Conservation (phyloP, 805 yeast species). For the Candida pseudofarinosa region DNA sequence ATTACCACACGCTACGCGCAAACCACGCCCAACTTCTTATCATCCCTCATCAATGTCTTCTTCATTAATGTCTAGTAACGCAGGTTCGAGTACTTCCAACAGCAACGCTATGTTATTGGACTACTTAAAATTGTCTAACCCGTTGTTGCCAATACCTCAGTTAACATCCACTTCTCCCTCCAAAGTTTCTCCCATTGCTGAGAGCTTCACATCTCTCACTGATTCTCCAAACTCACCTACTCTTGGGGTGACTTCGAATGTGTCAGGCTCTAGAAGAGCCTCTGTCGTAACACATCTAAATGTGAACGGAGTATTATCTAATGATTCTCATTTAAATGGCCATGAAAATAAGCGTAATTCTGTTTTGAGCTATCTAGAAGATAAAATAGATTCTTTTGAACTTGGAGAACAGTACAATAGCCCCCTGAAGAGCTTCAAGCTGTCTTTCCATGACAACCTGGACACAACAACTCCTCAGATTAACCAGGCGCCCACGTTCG, state of each 20-base stretch:
- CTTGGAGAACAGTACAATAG: conserved; percentile 28
- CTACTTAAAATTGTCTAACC: conserved; percentile 31
- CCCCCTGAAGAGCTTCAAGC: conserved; percentile 11
- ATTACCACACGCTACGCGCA: conserved; percentile 46
- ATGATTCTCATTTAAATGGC: conserved; percentile 14
- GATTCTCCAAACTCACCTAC: conserved; percentile 6
- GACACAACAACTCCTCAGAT: conserved; percentile 23
- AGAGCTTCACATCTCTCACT: conserved; percentile 3
- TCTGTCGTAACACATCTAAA: conserved; percentile 41
- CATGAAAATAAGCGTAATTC: conserved; percentile 34
- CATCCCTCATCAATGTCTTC: conserved; percentile 59
- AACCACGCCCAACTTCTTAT: conserved; percentile 80
- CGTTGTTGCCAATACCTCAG: conserved; percentile 27
- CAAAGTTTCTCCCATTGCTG: conserved; percentile 21
- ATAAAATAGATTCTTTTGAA: conserved; percentile 40
- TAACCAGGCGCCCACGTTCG: conserved; percentile 29
- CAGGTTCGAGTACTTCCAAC: conserved; percentile 3
- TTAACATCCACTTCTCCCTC: conserved; percentile 40
- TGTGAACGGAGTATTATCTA: conserved; percentile 40
- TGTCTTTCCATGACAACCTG: conserved; percentile 1
- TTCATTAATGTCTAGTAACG: conserved; percentile 12
- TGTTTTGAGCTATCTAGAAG: conserved; percentile 41
- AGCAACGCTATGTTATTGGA: conserved; percentile 22
- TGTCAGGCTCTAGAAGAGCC: conserved; percentile 25
- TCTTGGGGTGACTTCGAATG: conserved; percentile 4